Base-by-base conservation (phyloP, 805 yeast species). In the Torulaspora maleeae region DNA sequence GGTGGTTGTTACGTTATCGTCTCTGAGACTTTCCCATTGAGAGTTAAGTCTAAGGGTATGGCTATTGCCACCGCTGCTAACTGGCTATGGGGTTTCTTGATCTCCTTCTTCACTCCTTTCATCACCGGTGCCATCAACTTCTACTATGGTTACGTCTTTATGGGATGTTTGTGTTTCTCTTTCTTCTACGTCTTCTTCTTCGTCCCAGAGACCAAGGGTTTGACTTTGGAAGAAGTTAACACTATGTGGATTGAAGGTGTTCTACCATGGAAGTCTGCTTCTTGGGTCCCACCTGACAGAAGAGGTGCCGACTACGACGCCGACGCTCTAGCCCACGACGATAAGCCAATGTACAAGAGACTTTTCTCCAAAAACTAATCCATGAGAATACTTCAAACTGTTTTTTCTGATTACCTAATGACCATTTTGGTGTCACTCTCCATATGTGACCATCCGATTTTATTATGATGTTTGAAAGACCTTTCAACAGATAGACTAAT, bases 191-290 rank as follows among this genome's bases (percentile, higher is more conserved):
- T 84, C 42, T 78, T 74, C 73, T 79, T 85, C 73, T 75, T 72
- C 55, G 78, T 86, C 51, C 79, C 79, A 58, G 89, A 84, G 67
- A 86, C 95, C 45, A 79, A 79, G 69, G 93, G 93, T 46, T 75
- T 85, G 58, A 74, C 85, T 36, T 76, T 86, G 63, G 95, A 86
- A 69, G 87, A 85, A 67, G 86, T 85, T 52, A 89, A 85, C 65
- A 81, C 76, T 58, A 68, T 80, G 70, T 73, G 68, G 59, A 52
- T 73, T 16, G 61, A 66, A 37, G 67, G 65, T 49, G 65, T 64
- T 41, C 53, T 59, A 43, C 70, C 76, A 41, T 72, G 76, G 74
- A 57, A 63, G 38, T 79, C 82, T 17, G 48, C 70, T 17, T 56
- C 55, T 44, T 81, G 77, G 77, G 72, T 67, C 43, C 81, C 82